Percentiles rank a stretch among this genome's conserved stretches.
Conservation (phyloP, 768 basidiomycete genomes). For the Neoboletus brunneissimus region DNA sequence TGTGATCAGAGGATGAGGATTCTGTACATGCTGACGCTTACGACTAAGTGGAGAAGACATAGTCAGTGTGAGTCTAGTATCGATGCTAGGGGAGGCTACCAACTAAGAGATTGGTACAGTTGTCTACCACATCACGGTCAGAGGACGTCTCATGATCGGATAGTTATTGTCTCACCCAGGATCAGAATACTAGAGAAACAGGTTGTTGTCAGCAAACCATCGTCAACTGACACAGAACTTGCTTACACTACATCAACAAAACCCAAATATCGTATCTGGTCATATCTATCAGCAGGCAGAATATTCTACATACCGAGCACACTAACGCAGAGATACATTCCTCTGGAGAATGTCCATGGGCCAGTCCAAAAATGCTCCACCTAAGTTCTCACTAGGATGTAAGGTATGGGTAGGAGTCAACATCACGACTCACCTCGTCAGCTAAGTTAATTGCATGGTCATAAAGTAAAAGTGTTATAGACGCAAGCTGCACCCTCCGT, state of each 20-base stretch:
- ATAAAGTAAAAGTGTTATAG: constrained; percentile 10
- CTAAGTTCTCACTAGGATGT: not conserved
- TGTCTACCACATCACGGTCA: not conserved
- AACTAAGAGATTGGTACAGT: not conserved
- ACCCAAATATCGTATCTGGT: constrained; percentile 13
- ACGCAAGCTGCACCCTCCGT: not conserved
- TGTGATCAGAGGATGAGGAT: not conserved
- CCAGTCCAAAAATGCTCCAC: constrained; percentile 13
- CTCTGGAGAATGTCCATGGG: constrained; percentile 8
- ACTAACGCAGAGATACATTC: constrained; percentile 11
- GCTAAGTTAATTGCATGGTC: constrained; percentile 9
- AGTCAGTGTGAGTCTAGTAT: not conserved
- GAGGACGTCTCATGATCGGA: not conserved
- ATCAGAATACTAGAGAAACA: not conserved
- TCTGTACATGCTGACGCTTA: not conserved
- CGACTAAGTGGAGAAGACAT: constrained; percentile 1
- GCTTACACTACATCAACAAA: constrained; percentile 6
- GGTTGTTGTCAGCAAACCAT: not conserved
- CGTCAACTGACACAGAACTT: not conserved
- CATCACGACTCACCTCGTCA: constrained; percentile 2
- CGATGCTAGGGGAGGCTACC: not conserved
- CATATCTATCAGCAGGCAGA: not conserved
- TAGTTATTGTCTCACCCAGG: constrained; percentile 1
- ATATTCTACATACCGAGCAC: not conserved
- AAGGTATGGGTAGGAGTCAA: not conserved